Percentiles rank a stretch among this genome's conserved stretches.
Conservation (phyloP, 176 grass and related monocot species). For the Alopecurus myosuroides region DNA sequence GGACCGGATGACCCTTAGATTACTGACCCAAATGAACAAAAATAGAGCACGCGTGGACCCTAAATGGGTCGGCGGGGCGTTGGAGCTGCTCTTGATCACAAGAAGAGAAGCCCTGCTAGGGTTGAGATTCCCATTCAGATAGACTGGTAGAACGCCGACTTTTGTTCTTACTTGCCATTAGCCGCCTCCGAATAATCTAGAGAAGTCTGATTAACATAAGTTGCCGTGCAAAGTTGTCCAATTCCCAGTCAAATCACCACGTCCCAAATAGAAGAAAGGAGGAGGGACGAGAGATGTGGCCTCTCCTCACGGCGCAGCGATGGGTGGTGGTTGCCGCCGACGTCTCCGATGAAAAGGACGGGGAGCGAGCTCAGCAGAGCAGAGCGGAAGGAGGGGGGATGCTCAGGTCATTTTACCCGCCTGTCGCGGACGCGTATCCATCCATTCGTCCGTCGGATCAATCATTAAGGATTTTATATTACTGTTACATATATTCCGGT, state of each 20-base stretch:
- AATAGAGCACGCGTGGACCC: too few relatives aligned
- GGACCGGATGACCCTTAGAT: too few relatives aligned
- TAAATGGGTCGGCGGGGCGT: too few relatives aligned
- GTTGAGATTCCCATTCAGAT: too few relatives aligned
- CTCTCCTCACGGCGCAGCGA: not conserved
- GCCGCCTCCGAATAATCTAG: not conserved
- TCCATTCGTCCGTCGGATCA: not conserved
- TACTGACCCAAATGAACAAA: too few relatives aligned
- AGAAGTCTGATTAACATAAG: not conserved
- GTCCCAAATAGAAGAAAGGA: too few relatives aligned
- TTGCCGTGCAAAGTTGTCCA: not conserved
- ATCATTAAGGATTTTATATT: constrained; percentile 33
- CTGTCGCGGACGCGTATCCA: not conserved
- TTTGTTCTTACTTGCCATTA: too few relatives aligned
- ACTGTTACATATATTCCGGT: not conserved
- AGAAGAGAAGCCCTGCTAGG: too few relatives aligned
- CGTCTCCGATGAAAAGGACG: not conserved
- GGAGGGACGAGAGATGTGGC: not conserved
- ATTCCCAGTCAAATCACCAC: not conserved
- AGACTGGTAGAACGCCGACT: too few relatives aligned
- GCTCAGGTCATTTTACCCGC: constrained; percentile 11
- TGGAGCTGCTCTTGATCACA: too few relatives aligned
- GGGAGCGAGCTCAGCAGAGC: not conserved
- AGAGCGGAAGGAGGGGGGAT: too few relatives aligned
- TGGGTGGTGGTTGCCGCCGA: not conserved